A percentile compares a stretch with the other conserved stretches of the same genome.
phyloP scores from a whole-genome alignment of 1,139 yeast species.

The Geotrichum citri-aurantii region DNA sequence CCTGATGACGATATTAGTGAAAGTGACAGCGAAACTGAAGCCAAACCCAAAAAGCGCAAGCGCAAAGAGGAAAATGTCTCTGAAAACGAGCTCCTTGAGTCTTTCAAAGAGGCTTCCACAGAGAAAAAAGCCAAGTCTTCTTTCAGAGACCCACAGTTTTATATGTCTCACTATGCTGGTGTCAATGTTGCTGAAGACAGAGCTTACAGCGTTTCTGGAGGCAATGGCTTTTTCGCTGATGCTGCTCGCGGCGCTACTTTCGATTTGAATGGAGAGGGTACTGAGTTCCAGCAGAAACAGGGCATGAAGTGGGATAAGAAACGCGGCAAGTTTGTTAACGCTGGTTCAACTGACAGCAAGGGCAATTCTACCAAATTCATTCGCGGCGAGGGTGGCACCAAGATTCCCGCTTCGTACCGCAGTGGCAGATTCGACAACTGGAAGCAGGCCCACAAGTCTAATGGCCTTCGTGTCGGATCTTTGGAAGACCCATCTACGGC shows the following conservation, averaged over 20 bases:
- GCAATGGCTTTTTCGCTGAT: constrained; percentile 50
- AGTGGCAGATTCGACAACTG: constrained; percentile 91
- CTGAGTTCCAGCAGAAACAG: constrained; percentile 50
- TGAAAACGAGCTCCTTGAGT: constrained; percentile 11
- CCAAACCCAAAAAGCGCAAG: constrained; percentile 25
- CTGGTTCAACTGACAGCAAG: constrained; percentile 56
- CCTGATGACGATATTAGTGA: constrained; percentile 46
- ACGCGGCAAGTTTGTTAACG: constrained; percentile 83
- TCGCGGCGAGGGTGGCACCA: constrained; percentile 91
- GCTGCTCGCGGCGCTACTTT: constrained; percentile 82
- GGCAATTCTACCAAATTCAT: constrained; percentile 52
- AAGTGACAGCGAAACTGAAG: constrained; percentile 24
- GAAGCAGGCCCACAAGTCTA: constrained; percentile 66
- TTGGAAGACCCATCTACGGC: constrained; percentile 37
- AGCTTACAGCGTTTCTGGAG: constrained; percentile 50
- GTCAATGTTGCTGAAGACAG: constrained; percentile 69
- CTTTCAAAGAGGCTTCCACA: constrained; percentile 31
- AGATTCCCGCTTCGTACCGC: constrained; percentile 84
- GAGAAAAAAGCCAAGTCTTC: constrained; percentile 28
- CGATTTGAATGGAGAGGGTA: constrained; percentile 67
- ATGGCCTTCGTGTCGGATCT: constrained; percentile 48
- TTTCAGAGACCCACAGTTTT: constrained; percentile 78
- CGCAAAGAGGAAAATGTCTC: constrained; percentile 10
- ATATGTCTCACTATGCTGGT: constrained; percentile 82
- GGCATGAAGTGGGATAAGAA: constrained; percentile 91